Evolutionary conservation across 202 grass and related monocot species (phyloP), one percentile per base, ranked within the genome.

Genomic region (Musa balbisiana): DNA sequence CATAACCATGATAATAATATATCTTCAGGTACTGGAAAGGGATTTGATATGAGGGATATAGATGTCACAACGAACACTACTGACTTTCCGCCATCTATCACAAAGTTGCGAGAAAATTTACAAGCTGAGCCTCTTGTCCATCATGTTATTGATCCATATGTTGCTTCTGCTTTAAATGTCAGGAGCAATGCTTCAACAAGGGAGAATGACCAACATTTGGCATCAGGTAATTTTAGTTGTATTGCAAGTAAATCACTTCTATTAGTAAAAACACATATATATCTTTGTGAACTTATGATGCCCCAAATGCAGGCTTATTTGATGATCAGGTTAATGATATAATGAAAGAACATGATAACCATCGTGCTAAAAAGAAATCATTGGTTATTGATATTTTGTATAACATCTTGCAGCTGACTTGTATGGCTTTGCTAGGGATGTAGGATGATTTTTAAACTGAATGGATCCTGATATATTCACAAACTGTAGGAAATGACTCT

Each of bases 191-290:
- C 63, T 26, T 11, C 26, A 23, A 26, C 63, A 26, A 27, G 23
- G 63, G 63, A 26, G 21, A 25, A 25, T 26, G 22, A 6, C 25
- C 64, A 67, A 67, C 26, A 10, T 33, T 12, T 25, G 24, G 2
- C 6, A 16, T 67, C 29, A 70, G 67, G 67, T 70, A 70, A 51
- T 70, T 26, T 43, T 67, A 67, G 11, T 67, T 67, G 33, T 6
- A 43, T 67, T 11, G 33, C 64, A 15, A 43, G 26, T 16, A 67
- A 67, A 13, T 29, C 23, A 25, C 11, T 67, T 66, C 62, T 24
- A 27, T 16, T 16, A 15, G 9, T 33, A 43, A 13, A 19, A 43
- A 0, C 5, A 43, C 3, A 29, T 19, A 33, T 6, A 4, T 5
- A 67, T 33, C 13, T 67, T 22, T 33, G 24, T 15, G 16, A 29